A percentile compares a stretch with the other conserved stretches of the same genome.
Conservation (phyloP, 176 grass and related monocot species). For the Microstegium vimineum region DNA sequence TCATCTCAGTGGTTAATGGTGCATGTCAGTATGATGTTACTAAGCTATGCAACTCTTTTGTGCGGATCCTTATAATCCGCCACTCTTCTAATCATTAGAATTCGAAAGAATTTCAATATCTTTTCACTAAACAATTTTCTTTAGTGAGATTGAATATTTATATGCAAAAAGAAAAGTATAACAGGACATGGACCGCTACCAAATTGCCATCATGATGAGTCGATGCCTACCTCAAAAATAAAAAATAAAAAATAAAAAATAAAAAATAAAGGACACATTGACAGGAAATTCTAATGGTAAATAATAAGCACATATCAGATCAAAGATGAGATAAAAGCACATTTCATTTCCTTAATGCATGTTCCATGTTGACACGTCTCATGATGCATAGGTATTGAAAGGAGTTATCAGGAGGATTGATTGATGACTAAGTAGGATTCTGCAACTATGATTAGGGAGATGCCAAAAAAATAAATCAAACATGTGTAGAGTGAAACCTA, state of each 20-base stretch:
- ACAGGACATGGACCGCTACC: not conserved
- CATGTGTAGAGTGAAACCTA: constrained; percentile 9
- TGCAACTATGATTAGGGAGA: not conserved
- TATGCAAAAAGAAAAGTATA: not conserved
- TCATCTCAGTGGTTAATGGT: too few species aligned
- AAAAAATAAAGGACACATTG: not conserved
- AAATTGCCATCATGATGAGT: not conserved
- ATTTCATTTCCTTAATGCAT: not conserved
- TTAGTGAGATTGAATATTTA: too few species aligned
- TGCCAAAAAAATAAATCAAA: constrained; percentile 13
- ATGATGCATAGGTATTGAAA: constrained; percentile 2
- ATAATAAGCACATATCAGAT: not conserved
- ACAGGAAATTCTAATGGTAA: not conserved
- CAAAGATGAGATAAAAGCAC: not conserved
- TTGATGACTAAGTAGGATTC: constrained; percentile 3
- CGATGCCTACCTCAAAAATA: not conserved
- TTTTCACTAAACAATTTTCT: not conserved
- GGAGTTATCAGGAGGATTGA: not conserved
- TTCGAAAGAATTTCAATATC: not conserved
- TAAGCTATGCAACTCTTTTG: too few species aligned
- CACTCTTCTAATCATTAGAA: too few species aligned
- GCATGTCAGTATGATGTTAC: too few species aligned
- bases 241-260: not conserved
- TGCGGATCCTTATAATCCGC: too few species aligned
- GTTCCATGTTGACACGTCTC: not conserved